These are phyloP conservation scores for Teratosphaeria nubilosa DNA, from an alignment of 2,329 filamentous ascomycete species.

Conservation along the genomic window DNA sequence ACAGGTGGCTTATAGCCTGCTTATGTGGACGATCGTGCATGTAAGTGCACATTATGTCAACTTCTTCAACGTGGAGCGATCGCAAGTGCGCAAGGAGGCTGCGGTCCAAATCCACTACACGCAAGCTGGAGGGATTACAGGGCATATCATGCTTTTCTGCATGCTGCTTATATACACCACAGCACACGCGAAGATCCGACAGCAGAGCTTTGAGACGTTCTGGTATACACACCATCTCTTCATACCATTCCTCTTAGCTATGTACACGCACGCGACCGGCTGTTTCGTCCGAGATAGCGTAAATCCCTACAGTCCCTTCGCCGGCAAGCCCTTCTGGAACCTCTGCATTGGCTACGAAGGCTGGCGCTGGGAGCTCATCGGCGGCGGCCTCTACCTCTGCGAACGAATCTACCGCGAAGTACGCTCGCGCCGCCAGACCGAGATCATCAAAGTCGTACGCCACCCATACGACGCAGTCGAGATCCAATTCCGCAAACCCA, in stretches of 20 bases:
- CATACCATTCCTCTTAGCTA: constrained; percentile 81
- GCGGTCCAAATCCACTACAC: constrained; percentile 88
- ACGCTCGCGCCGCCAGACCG: constrained; percentile 68
- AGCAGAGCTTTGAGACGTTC: constrained; percentile 96
- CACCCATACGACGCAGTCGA: constrained; percentile 97
- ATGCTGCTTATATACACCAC: constrained; percentile 99
- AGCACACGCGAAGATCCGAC: constrained; percentile 81
- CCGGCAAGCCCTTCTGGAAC: constrained; percentile 69
- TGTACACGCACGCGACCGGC: constrained; percentile 92
- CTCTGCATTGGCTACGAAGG: constrained; percentile 94
- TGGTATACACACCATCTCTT: constrained; percentile 99
- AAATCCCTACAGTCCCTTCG: constrained; percentile 70
- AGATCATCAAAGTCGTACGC: constrained; percentile 86
- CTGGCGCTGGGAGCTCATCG: constrained; percentile 92
- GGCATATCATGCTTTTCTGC: constrained; percentile 96
- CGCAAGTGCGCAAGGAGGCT: constrained; percentile 66
- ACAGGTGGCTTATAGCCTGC: constrained; percentile 80
- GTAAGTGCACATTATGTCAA: constrained; percentile 85
- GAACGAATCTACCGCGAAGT: constrained; percentile 91
- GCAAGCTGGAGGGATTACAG: constrained; percentile 82
- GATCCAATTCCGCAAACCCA: constrained; percentile 92
- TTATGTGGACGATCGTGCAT: constrained; percentile 73
- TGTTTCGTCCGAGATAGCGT: constrained; percentile 87
- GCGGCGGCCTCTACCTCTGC: constrained; percentile 71
- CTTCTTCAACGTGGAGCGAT: constrained; percentile 90